Evolutionary conservation across 306 rosid species (phyloP).

Genomic region (Crataegus laevigata): DNA sequence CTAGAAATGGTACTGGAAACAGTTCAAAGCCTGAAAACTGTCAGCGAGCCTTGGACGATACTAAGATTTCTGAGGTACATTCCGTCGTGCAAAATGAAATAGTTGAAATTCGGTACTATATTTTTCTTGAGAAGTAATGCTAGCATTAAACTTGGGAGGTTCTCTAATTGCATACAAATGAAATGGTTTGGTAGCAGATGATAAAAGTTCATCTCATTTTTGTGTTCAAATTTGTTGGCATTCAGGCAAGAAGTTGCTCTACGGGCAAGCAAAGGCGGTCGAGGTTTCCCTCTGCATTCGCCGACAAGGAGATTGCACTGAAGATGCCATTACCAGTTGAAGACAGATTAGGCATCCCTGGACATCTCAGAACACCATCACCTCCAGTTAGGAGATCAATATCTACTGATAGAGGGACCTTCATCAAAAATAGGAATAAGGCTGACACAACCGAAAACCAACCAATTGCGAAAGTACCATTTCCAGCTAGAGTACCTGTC

Average conservation of each 20-base stretch:
- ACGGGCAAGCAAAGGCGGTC: conserved; percentile 83
- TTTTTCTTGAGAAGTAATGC: background rate
- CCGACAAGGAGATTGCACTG: conserved; percentile 53
- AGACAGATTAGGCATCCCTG: conserved; percentile 49
- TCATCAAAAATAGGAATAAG: conserved; percentile 51
- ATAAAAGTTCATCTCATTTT: background rate
- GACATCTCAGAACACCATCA: conserved; percentile 70
- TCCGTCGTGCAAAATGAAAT: background rate
- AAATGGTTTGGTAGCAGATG: background rate
- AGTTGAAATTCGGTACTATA: background rate
- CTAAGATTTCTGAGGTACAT: conserved; percentile 55
- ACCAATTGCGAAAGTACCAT: conserved; percentile 42
- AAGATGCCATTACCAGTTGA: conserved; percentile 51
- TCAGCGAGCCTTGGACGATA: conserved; percentile 45
- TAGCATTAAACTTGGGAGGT: background rate
- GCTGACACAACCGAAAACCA: conserved; percentile 49
- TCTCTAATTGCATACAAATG: background rate
- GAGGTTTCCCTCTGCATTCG: conserved; percentile 55
- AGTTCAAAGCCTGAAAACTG: conserved; percentile 44
- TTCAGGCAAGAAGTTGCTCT: conserved; percentile 82
- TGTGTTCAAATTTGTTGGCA: background rate
- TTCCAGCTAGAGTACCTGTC: conserved; percentile 54
- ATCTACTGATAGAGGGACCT: conserved; percentile 80
- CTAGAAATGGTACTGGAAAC: conserved; percentile 41
- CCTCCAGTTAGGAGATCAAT: conserved; percentile 80